Base-by-base conservation (phyloP, 768 basidiomycete species). In the Daedaleopsis nitida region DNA sequence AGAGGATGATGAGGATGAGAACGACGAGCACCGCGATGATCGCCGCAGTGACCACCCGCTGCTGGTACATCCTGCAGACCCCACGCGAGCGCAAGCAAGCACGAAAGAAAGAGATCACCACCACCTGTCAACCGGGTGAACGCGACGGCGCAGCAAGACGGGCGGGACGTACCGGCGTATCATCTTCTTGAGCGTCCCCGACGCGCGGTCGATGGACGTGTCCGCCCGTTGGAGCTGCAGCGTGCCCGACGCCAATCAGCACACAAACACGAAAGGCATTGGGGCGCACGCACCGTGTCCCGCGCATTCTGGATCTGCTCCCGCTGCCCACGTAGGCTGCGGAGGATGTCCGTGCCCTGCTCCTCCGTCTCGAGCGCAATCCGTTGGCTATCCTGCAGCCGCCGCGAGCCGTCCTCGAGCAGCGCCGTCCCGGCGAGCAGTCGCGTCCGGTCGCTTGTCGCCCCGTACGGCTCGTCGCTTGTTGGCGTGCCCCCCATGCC, bases 361-460 rank as follows among this genome's bases (percentile, higher is more conserved):
- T 92, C 88, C 77, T 98, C 97, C 13, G 97, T 98, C 80, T 99
- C 96, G 35, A 99, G 77, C 11, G 96, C 96, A 43, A 98, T 84
- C 23, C 94, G 83, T 60, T 97, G 95, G 19, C 90, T 92, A 61
- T 98, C 95, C 65, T 94, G 88, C 55, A 99, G 74, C 43, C 97
- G 81, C 62, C 88, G 83, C 2, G 88, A 82, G 2, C 96, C 95
- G 67, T 97, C 92, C 66, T 92, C 89, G 32, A 99, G 78, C 50
- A 88, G 76, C 52, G 87, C 73, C 0, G 91, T 94, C 1, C 93
- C 93, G 0, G 86, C 80, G 42, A 98, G 80, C 43, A 98, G 75
- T 11, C 94, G 83, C 24, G 92, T 83, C 52, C 96, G 83, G 74
- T 92, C 94, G 58, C 83, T 87, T 6, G 81, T 79, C 11, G 80